These are phyloP conservation scores for Flueggea neowawraea DNA, from an alignment of 441 rosid species.

Conservation along the genomic window DNA sequence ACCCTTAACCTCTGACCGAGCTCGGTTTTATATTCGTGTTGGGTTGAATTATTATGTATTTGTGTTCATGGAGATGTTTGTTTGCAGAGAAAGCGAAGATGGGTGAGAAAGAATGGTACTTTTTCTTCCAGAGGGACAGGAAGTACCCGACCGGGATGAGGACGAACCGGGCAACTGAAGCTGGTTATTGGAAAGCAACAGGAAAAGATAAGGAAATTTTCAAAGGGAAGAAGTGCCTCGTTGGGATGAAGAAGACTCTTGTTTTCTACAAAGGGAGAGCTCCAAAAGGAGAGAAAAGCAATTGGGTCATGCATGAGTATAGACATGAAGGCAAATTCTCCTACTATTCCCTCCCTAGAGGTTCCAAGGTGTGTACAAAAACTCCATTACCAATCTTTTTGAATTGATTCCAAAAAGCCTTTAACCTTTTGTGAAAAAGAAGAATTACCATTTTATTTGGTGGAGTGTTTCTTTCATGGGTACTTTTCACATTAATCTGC, in stretches of 20 bases:
- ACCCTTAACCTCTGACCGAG: too few species aligned
- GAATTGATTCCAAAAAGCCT: neutral
- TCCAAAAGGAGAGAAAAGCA: slow-evolving; percentile 93
- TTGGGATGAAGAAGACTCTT: slow-evolving; percentile 99
- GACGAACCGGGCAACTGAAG: slow-evolving; percentile 86
- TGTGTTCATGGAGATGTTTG: neutral
- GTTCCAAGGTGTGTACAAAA: slow-evolving; percentile 48
- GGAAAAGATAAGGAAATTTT: slow-evolving; percentile 91
- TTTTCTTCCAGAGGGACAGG: slow-evolving; percentile 85
- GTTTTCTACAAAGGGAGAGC: slow-evolving; percentile 97
- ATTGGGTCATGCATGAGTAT: slow-evolving; percentile 98
- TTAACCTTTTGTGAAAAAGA: slow-evolving; percentile 19
- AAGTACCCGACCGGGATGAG: slow-evolving; percentile 98
- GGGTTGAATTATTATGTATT: neutral
- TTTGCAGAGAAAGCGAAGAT: slow-evolving; percentile 81
- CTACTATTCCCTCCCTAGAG: slow-evolving; percentile 63
- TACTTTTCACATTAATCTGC: neutral
- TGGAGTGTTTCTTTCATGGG: neutral
- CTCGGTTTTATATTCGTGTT: neutral
- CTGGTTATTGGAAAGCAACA: slow-evolving; percentile 99
- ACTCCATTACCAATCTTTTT: neutral
- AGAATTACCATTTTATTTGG: slow-evolving; percentile 18
- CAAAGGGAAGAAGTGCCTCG: slow-evolving; percentile 54
- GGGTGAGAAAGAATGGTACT: slow-evolving; percentile 98
- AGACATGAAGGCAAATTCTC: slow-evolving; percentile 91